A percentile compares a stretch with the other conserved stretches of the same genome.
Evolutionary conservation across 108 stramenopile species (phyloP).

Genomic region (Cylindrotheca fusiformis): DNA sequence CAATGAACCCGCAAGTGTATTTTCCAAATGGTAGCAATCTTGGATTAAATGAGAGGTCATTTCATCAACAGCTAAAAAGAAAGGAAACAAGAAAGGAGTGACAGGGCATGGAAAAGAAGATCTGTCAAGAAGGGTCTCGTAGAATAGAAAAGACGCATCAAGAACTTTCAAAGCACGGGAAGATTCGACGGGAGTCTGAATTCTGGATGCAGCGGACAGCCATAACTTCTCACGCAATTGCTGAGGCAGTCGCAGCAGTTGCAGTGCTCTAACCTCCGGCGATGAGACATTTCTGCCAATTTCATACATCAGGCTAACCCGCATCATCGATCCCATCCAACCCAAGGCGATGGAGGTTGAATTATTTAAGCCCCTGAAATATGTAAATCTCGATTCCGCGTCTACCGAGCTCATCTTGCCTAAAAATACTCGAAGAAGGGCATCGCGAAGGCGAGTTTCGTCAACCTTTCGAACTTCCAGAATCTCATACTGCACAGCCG

Average conservation of each 20-base stretch:
- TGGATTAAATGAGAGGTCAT: slow-evolving; percentile 19
- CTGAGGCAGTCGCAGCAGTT: slow-evolving; percentile 6
- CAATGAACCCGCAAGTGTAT: slow-evolving; percentile 3
- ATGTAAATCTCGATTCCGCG: neutral
- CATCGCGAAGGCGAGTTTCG: neutral
- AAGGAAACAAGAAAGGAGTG: slow-evolving; percentile 56
- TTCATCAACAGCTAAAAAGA: slow-evolving; percentile 59
- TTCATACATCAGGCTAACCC: neutral
- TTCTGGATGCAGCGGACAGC: neutral
- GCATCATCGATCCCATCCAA: neutral
- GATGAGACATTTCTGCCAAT: neutral
- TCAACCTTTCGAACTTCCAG: neutral
- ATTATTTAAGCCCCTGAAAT: neutral
- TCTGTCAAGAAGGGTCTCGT: slow-evolving; percentile 50
- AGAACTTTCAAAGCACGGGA: slow-evolving; percentile 39
- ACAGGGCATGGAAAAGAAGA: slow-evolving; percentile 58
- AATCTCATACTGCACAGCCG: neutral
- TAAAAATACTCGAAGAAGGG: neutral
- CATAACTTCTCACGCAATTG: slow-evolving; percentile 18
- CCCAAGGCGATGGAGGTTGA: neutral
- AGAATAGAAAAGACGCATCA: slow-evolving; percentile 58
- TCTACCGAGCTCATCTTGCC: neutral
- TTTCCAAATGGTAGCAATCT: neutral
- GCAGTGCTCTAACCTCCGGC: neutral
- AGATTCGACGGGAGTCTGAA: neutral